Percentiles rank a stretch among this genome's conserved stretches.
phyloP scores from a whole-genome alignment of 176 grass and related monocot genomes.

The Zoysia japonica region DNA sequence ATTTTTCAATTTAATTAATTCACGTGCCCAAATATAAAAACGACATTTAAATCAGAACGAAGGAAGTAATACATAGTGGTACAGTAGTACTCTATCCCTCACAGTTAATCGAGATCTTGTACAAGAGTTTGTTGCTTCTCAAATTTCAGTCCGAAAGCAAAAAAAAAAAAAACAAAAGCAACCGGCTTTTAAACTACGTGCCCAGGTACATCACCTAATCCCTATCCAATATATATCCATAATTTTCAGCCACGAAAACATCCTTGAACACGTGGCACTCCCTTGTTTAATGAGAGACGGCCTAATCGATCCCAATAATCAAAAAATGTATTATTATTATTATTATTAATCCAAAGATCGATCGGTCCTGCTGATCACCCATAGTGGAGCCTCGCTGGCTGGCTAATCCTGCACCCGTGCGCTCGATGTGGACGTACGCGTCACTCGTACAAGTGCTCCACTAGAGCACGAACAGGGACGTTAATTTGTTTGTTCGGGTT shows the following conservation, averaged over 20 bases:
- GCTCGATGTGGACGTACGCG: constrained; percentile 28
- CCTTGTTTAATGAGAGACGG: background rate
- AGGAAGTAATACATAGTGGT: too few relatives aligned
- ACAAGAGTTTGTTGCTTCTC: too few relatives aligned
- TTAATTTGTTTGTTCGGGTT: constrained; percentile 22
- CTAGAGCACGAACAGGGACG: constrained; percentile 43
- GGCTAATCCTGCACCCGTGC: constrained; percentile 39
- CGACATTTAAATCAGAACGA: too few relatives aligned
- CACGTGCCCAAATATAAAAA: too few relatives aligned
- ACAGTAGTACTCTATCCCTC: too few relatives aligned
- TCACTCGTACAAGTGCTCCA: constrained; percentile 53
- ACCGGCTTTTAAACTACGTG: too few relatives aligned
- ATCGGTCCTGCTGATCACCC: constrained; percentile 29
- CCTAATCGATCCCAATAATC: constrained; percentile 35
- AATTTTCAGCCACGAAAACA: background rate
- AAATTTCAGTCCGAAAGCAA: too few relatives aligned
- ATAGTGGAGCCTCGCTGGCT: constrained; percentile 50
- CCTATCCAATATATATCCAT: background rate
- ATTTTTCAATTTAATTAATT: too few relatives aligned
- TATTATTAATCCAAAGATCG: background rate
- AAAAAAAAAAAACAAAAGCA: too few relatives aligned
- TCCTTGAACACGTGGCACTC: constrained; percentile 2
- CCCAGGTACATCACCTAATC: too few relatives aligned
- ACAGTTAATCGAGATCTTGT: too few relatives aligned
- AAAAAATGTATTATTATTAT: background rate